A percentile compares a stretch with the other conserved stretches of the same genome.
Conservation (phyloP, 2,329 filamentous ascomycete genomes). For the Aspergillus aculeatinus region DNA sequence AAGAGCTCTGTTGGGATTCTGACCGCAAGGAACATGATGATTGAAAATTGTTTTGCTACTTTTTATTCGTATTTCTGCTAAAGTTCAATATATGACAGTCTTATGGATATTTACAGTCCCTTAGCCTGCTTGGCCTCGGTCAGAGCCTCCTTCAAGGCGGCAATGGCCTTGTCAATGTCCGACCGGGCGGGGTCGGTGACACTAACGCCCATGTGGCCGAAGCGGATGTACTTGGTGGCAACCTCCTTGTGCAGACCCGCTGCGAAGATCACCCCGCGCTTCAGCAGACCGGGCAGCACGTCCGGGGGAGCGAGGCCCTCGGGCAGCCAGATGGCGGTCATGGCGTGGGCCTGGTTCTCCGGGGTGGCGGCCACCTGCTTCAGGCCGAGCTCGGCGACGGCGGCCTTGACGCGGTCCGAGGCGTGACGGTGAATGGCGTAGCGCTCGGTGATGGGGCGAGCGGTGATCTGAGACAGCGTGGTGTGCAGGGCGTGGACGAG, state of each 20-base stretch:
- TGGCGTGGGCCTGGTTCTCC: conserved; percentile 91
- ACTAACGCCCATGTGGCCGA: conserved; percentile 97
- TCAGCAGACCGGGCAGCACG: conserved; percentile 77
- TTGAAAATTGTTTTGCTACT: neutral
- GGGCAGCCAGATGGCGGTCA: conserved; percentile 96
- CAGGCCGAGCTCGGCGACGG: conserved; percentile 75
- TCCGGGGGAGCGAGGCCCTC: conserved; percentile 78
- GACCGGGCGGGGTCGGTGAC: conserved; percentile 75
- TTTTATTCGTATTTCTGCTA: neutral
- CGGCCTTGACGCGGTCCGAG: conserved; percentile 83
- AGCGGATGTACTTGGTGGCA: conserved; percentile 86
- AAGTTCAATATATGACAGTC: neutral
- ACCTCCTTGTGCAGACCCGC: conserved; percentile 96
- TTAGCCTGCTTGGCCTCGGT: conserved; percentile 68
- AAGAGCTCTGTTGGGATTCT: too few relatives aligned
- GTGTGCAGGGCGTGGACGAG: conserved; percentile 91
- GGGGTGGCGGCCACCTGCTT: conserved; percentile 82
- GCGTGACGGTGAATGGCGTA: conserved; percentile 77
- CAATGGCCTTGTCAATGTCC: conserved; percentile 81
- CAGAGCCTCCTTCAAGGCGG: conserved; percentile 72
- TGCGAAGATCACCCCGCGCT: conserved; percentile 89
- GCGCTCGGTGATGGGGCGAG: conserved; percentile 74
- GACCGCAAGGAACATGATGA: neutral
- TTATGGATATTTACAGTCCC: conserved; percentile 33
- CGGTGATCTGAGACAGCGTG: conserved; percentile 78